A percentile compares a stretch with the other conserved stretches of the same genome.
These are phyloP conservation scores for Tricharina praecox DNA, from an alignment of 495 filamentous ascomycete species.

Conservation along the genomic window DNA sequence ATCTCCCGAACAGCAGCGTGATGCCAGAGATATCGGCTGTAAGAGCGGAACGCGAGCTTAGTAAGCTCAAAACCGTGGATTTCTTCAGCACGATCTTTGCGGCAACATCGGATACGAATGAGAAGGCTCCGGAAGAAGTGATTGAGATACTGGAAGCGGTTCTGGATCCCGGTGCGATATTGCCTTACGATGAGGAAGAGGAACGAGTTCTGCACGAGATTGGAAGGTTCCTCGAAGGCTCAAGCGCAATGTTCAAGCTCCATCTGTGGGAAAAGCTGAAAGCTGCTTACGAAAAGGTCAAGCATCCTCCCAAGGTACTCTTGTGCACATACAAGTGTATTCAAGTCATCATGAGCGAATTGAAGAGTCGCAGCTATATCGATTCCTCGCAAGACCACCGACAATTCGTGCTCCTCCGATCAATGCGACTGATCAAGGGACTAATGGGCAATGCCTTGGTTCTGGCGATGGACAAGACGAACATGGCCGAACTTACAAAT, in stretches of 20 bases:
- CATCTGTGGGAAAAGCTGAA: conserved; percentile 77
- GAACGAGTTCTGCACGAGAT: conserved; percentile 45
- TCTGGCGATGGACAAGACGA: conserved; percentile 55
- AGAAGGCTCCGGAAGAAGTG: conserved; percentile 53
- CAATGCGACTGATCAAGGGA: conserved; percentile 61
- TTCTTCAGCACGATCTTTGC: conserved; percentile 80
- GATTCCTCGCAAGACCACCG: conserved; percentile 45
- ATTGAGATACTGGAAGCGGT: conserved; percentile 90
- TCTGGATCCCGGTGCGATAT: conserved; percentile 52
- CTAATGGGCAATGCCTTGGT: conserved; percentile 49
- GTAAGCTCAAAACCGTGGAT: conserved; percentile 82
- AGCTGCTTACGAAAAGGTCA: conserved; percentile 68
- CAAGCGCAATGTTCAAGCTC: conserved; percentile 61
- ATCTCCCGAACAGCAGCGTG: conserved; percentile 64
- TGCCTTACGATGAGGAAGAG: conserved; percentile 22
- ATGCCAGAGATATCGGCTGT: conserved; percentile 76
- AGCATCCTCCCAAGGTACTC: conserved; percentile 69
- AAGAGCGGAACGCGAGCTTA: conserved; percentile 74
- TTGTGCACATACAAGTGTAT: conserved; percentile 73
- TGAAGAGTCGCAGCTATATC: conserved; percentile 45
- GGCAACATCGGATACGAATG: conserved; percentile 32
- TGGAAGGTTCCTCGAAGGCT: conserved; percentile 62
- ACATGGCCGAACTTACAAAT: conserved; percentile 38
- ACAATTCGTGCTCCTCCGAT: conserved; percentile 48
- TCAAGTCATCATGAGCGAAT: conserved; percentile 57